Evolutionary conservation across 169 alveolate genomes (phyloP).

Genomic region (Plasmodium malariae): DNA sequence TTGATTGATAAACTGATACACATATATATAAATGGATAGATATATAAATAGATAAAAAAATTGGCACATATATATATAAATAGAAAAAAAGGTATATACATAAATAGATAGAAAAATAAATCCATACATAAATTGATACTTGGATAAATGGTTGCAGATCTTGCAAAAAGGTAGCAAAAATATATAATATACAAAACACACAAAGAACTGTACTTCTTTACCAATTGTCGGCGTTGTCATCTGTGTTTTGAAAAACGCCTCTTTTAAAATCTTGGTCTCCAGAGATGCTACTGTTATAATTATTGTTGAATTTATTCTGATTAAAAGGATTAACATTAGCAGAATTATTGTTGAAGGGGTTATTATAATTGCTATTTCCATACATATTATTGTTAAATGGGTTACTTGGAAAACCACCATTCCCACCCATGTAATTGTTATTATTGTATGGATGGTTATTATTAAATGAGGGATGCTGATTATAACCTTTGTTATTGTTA

Average conservation of each 20-base stretch:
- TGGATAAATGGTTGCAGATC: too few species aligned
- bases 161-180: neutral
- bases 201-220: neutral
- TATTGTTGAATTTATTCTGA: constrained; percentile 28
- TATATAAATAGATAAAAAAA: too few species aligned
- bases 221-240: constrained; percentile 48
- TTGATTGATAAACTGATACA: too few species aligned
- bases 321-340: constrained; percentile 25
- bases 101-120: too few species aligned
- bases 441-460: constrained; percentile 14
- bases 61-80: too few species aligned
- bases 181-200: neutral
- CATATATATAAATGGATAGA: too few species aligned
- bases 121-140: too few species aligned
- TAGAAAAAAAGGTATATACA: too few species aligned
- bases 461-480: constrained; percentile 17
- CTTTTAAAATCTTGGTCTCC: constrained; percentile 47
- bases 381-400: constrained; percentile 52
- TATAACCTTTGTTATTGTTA: constrained; percentile 34
- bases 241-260: constrained; percentile 24
- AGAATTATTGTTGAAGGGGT: constrained; percentile 10
- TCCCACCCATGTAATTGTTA: neutral
- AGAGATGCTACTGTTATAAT: constrained; percentile 22
- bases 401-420: constrained; percentile 16
- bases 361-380: constrained; percentile 8